Percentiles rank a stretch among this genome's conserved stretches.
Evolutionary conservation across 2,329 filamentous ascomycete genomes (phyloP).

Genomic region (Epichloe amarillans): DNA sequence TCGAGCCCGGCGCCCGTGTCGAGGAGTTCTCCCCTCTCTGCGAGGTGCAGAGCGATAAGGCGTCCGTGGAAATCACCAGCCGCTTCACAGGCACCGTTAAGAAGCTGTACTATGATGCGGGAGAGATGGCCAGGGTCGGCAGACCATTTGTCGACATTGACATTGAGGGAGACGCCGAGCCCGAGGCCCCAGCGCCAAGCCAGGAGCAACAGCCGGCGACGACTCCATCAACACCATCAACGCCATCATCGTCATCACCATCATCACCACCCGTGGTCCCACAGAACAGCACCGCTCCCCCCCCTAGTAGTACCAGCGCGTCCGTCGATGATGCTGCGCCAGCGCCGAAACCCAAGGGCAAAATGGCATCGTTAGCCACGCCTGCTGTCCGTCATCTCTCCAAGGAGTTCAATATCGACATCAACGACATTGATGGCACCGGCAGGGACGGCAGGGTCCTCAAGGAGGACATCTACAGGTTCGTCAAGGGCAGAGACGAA

Average conservation of each 20-base stretch:
- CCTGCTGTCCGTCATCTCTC: conserved; percentile 83
- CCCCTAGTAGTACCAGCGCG: not conserved
- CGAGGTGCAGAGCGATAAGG: conserved; percentile 97
- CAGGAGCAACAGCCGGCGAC: conserved; percentile 12
- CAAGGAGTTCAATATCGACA: conserved; percentile 66
- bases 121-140: conserved; percentile 92
- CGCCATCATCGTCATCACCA: conserved; percentile 11
- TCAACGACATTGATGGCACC: conserved; percentile 66
- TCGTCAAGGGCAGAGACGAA: conserved; percentile 41
- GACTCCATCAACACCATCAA: conserved; percentile 13
- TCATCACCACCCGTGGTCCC: conserved; percentile 2
- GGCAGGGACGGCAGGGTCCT: conserved; percentile 82
- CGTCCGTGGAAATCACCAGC: conserved; percentile 81
- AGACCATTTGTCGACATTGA: conserved; percentile 93
- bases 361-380: conserved; percentile 66
- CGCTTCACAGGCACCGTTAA: conserved; percentile 92
- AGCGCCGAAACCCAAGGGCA: conserved; percentile 34
- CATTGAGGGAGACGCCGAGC: conserved; percentile 61
- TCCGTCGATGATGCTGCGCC: conserved; percentile 2
- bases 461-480: conserved; percentile 81
- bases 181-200: conserved; percentile 13
- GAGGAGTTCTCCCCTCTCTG: conserved; percentile 97
- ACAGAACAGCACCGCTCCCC: not conserved
- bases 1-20: conserved; percentile 85
- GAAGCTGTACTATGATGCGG: conserved; percentile 87